Evolutionary conservation across 306 rosid species (phyloP).

Genomic region (Vigna trinervia): DNA sequence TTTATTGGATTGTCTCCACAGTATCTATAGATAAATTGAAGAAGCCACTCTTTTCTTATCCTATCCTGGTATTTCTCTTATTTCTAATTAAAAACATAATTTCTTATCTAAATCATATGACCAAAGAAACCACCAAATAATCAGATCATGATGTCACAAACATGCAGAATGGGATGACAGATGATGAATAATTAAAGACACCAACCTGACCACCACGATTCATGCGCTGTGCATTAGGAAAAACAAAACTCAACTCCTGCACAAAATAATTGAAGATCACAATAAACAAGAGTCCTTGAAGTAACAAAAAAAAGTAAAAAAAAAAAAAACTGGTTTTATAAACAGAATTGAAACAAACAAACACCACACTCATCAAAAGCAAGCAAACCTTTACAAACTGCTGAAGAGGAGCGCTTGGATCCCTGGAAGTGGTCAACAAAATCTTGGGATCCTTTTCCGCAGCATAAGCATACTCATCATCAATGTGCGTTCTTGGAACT

Average conservation of each 20-base stretch:
- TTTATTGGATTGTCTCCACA: constrained; percentile 6
- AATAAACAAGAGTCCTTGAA: constrained; percentile 8
- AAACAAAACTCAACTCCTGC: constrained; percentile 84
- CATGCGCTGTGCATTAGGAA: constrained; percentile 89
- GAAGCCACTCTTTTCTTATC: not conserved
- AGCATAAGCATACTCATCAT: constrained; percentile 89
- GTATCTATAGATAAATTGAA: not conserved
- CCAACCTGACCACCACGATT: constrained; percentile 98
- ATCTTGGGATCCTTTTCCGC: constrained; percentile 82
- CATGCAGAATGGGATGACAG: not conserved
- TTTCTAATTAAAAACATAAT: not conserved
- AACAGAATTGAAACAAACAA: not conserved
- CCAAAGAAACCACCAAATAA: constrained; percentile 7
- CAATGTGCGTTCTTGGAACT: constrained; percentile 85
- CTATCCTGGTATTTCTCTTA: not conserved
- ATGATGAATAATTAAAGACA: constrained; percentile 23
- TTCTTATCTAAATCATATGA: not conserved
- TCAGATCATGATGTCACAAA: not conserved
- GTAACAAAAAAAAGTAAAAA: not conserved
- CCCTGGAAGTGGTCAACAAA: constrained; percentile 85
- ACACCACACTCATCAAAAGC: not conserved
- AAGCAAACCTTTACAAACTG: constrained; percentile 86
- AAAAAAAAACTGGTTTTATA: not conserved
- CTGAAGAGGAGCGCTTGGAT: constrained; percentile 89
- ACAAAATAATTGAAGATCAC: constrained; percentile 33